Evolutionary conservation across 2,329 filamentous ascomycete species (phyloP).

Genomic region (Xylaria sp.): DNA sequence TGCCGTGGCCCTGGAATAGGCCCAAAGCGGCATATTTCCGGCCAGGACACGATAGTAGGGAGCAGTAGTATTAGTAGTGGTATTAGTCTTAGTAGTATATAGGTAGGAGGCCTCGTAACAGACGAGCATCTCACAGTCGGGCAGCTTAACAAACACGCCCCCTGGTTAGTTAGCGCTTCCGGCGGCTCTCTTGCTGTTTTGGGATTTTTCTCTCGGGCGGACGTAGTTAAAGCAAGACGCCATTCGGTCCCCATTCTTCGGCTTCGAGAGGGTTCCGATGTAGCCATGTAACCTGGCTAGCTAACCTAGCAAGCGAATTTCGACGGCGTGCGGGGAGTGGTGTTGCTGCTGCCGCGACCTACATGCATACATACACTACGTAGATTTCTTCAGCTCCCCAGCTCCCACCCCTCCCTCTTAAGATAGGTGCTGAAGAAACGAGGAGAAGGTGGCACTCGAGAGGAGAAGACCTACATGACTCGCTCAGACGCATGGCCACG

Average conservation of each 20-base stretch:
- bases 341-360: not conserved
- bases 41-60: slow-evolving; percentile 13
- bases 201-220: not conserved
- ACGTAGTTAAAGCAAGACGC: slow-evolving; percentile 10
- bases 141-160: not conserved
- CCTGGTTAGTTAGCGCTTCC: slow-evolving; percentile 9
- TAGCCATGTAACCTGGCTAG: slow-evolving; percentile 12
- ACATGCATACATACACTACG: not conserved
- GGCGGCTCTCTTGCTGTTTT: not conserved
- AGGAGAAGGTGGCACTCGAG: not conserved
- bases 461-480: not conserved
- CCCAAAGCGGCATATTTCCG: slow-evolving; percentile 25
- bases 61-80: too few species aligned
- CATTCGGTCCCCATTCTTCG: slow-evolving; percentile 2
- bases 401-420: not conserved
- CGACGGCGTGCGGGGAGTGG: slow-evolving; percentile 4
- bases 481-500: not conserved
- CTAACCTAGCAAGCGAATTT: slow-evolving; percentile 1
- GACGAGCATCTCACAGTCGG: slow-evolving; percentile 24
- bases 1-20: slow-evolving; percentile 39
- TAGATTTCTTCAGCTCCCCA: not conserved
- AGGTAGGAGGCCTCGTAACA: slow-evolving; percentile 16
- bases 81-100: not conserved
- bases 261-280: not conserved
- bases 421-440: not conserved